Base-by-base conservation (phyloP, 2,329 filamentous ascomycete species). In the Aspergillus texensis region DNA sequence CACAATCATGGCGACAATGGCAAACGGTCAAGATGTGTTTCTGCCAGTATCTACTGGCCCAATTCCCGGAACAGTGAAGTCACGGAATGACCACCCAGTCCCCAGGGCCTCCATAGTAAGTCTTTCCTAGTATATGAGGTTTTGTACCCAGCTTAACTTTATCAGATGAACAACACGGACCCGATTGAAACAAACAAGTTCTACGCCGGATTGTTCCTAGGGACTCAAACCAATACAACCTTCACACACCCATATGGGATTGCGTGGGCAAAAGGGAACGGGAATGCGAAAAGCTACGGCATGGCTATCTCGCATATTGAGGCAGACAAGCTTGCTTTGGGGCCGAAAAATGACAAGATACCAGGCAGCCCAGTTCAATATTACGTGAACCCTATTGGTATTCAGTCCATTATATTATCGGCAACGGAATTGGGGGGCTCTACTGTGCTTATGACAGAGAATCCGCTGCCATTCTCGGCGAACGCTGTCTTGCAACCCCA, bases 331-430 rank as follows among this genome's bases (percentile, higher is more conserved):
- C 79, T 90, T 60, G 88, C 89, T 0, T 91, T 86, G 72, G 93
- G 92, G 10, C 81, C 76, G 61, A 71, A 84, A 6, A 82, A 84
- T 64, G 79, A 82, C 57, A 78, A 77, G 30, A 82, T 83, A 36
- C 85, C 85, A 0, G 86, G 78, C 24, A 70, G 84, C 10, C 89
- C 91, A 4, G 84, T 85, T 1, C 80, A 85, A 32, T 97, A 90
- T 74, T 97, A 91, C 70, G 85, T 90, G 73, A 95, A 92, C 70
- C 93, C 94, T 0, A 81, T 95, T 50, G 91, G 91, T 0, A 90
- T 96, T 30, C 91, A 96, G 72, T 92, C 91, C 1, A 75, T 98
- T 34, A 86, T 93, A 32, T 79, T 98, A 11, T 95, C 93, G 0
- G 94, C 94, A 1, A 80, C 81, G 19, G 93, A 96, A 72, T 84